Evolutionary conservation across 75 land plant species (phyloP).

Genomic region (Sequoiadendron giganteum): DNA sequence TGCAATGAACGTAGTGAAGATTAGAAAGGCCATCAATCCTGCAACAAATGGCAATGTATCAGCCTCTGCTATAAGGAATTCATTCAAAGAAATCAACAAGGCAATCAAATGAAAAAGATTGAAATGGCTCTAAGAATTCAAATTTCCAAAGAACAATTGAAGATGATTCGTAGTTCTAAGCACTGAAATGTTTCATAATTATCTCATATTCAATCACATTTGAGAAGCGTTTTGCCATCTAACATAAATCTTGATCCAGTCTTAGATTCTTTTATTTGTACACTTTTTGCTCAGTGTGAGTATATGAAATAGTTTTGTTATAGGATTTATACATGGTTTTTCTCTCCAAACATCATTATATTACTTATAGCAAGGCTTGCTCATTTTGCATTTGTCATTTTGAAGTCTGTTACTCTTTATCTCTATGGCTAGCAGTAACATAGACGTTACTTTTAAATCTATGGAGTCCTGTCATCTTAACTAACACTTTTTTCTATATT

Average conservation of each 20-base stretch:
- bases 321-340: too few relatives aligned
- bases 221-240: background rate
- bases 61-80: background rate
- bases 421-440: too few relatives aligned
- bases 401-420: too few relatives aligned
- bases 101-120: background rate
- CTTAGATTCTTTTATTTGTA: background rate
- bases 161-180: background rate
- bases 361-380: too few relatives aligned
- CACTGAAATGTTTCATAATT: too few relatives aligned
- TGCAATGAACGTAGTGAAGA: slow-evolving; percentile 81
- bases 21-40: slow-evolving; percentile 75
- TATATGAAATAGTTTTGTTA: too few relatives aligned
- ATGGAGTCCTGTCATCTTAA: too few relatives aligned
- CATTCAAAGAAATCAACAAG: background rate
- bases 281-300: too few relatives aligned
- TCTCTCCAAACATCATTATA: too few relatives aligned
- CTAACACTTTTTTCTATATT: too few relatives aligned
- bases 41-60: slow-evolving; percentile 1
- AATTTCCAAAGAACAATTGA: background rate
- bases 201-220: background rate
- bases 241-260: background rate
- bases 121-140: background rate
- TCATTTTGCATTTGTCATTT: too few relatives aligned
- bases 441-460: too few relatives aligned